phyloP scores from a whole-genome alignment of 164 flowering plant species.

The Liriodendron chinense region DNA sequence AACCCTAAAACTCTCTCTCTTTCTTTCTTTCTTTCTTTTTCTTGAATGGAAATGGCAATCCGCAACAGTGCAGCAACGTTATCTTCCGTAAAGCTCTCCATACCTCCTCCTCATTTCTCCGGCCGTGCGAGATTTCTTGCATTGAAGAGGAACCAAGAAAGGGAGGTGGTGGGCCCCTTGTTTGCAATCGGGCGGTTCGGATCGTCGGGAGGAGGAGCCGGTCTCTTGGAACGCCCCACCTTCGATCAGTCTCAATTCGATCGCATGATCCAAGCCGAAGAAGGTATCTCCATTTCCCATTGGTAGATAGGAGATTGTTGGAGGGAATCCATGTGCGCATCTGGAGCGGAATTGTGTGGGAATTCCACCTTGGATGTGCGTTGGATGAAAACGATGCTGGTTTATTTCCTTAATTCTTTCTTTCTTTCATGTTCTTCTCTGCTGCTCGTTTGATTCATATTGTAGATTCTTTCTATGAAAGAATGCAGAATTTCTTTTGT shows the following conservation, averaged over 20 bases:
- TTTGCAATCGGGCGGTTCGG: slow-evolving; percentile 18
- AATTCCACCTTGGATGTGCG: too few relatives aligned
- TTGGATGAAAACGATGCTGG: too few relatives aligned
- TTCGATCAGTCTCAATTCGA: slow-evolving; percentile 29
- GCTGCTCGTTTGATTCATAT: too few relatives aligned
- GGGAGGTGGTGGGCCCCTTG: neutral
- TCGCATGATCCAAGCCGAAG: slow-evolving; percentile 11
- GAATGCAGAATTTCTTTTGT: too few relatives aligned
- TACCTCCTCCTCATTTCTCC: neutral
- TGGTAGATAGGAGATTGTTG: too few relatives aligned
- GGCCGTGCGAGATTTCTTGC: neutral
- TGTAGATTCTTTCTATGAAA: too few relatives aligned
- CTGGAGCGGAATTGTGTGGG: too few relatives aligned
- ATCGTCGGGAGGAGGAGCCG: slow-evolving; percentile 22
- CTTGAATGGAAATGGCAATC: slow-evolving; percentile 5
- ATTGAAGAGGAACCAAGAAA: neutral
- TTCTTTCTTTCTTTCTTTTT: too few relatives aligned
- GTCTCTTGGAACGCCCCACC: slow-evolving; percentile 24
- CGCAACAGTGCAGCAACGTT: neutral
- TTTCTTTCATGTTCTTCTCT: too few relatives aligned
- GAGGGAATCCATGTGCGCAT: too few relatives aligned
- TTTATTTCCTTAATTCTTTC: too few relatives aligned
- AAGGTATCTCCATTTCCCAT: slow-evolving; percentile 3
- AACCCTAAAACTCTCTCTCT: neutral
- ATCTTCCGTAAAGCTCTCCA: neutral